These are phyloP conservation scores for Ambrosia artemisiifolia DNA, from an alignment of 129 eudicot species.

Conservation along the genomic window DNA sequence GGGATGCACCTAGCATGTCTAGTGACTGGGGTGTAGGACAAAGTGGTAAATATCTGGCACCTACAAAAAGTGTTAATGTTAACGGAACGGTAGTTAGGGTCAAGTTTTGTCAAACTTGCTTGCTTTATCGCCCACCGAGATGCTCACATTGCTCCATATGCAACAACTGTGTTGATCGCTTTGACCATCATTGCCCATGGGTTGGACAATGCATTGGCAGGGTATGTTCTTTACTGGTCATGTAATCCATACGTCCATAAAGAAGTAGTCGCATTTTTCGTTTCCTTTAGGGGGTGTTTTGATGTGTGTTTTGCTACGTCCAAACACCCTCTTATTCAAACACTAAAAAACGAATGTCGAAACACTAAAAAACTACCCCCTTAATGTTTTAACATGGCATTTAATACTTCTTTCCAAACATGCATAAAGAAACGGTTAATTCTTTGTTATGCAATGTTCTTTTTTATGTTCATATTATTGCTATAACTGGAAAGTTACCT, in stretches of 20 bases:
- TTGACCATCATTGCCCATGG: slow-evolving; percentile 85
- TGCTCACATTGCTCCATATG: slow-evolving; percentile 75
- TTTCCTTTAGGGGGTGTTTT: not conserved
- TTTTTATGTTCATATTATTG: not conserved
- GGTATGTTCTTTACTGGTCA: slow-evolving; percentile 29
- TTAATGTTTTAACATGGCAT: not conserved
- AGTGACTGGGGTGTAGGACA: slow-evolving; percentile 43
- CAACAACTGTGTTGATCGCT: slow-evolving; percentile 68
- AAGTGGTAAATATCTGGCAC: slow-evolving; percentile 43
- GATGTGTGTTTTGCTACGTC: not conserved
- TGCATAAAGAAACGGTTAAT: not conserved
- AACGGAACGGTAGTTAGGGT: slow-evolving; percentile 53
- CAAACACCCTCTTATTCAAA: not conserved
- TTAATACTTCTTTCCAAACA: not conserved
- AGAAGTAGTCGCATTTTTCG: not conserved
- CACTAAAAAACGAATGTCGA: not conserved
- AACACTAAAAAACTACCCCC: not conserved
- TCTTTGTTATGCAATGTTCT: not conserved
- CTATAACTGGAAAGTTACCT: not conserved
- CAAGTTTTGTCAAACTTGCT: slow-evolving; percentile 61
- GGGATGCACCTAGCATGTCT: slow-evolving; percentile 46
- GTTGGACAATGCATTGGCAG: slow-evolving; percentile 76
- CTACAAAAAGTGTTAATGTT: slow-evolving; percentile 43
- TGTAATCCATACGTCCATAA: not conserved
- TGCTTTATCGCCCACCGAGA: slow-evolving; percentile 73